Evolutionary conservation across 164 flowering plant species (phyloP), one percentile per base, ranked within the genome.

Genomic region (Warburgia ugandensis): DNA sequence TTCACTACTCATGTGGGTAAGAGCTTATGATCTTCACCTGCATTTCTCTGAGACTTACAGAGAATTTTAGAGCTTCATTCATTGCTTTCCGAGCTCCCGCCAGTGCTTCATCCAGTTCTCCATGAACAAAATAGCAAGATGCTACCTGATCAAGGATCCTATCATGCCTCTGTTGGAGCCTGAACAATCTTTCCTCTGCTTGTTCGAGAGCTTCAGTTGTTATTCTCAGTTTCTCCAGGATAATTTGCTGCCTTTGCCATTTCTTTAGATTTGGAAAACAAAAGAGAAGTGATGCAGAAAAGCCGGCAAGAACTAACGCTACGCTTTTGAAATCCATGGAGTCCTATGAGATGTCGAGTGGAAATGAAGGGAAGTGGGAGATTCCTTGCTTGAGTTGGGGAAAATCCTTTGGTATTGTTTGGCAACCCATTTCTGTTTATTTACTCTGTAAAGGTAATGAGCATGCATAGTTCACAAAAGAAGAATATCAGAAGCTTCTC

Each of bases 91-190:
- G 68, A 47, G 85, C 74, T 6, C 45, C 66, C 2, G 43, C 60
- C 59, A 82, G 27, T 1, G 81, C 76, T 17, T 68, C 73, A 17
- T 60, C 73, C 27, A 75, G 50, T 19, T 70, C 75, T 13, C 31
- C 51, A 39, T 64, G 58, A 23, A 49, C 37, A 44, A 82, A 44
- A 56, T 75, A 82, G 54, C 66, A 43, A 0, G 72, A 61, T 37
- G 60, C 70, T 21, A 79, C 50, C 43, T 73, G 75, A 31, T 45
- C 49, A 5, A 79, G 73, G n/a, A 82, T 53, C 0, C 59, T 62
- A 40, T 79, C 81, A 48, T 79, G 79, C 26, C 89, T 58, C 52
- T 81, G 79, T 57, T 77, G 67, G 20, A 45, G 60, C 20, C 50
- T 63, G 22, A 46, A n/a, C 21, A 54, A 17, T 32, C 73, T 62